Evolutionary conservation across 2,329 filamentous ascomycete species (phyloP), one percentile per base, ranked within the genome.

Genomic region (Fusarium sp.): DNA sequence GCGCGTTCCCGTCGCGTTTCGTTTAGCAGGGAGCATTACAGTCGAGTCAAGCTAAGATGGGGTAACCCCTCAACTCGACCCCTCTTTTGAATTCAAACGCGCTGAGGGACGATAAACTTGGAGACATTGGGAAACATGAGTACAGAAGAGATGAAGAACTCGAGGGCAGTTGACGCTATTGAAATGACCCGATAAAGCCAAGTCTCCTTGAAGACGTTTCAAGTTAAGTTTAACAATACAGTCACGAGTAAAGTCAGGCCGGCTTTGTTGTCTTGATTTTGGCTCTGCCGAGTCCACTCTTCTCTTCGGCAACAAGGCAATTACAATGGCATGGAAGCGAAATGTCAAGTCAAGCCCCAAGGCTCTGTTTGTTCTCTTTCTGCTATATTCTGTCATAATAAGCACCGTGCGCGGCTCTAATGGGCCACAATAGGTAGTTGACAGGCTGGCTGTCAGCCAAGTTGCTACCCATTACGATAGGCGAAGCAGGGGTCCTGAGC

Each of bases 101-200:
- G 24, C 37, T 26, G 23, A 4, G 16, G 15, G 21, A 24, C 8
- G 41, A 57, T 54, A 50, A 31, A 62, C 20, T 63, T 44, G 57
- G 37, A 55, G 53, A 61, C 57, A 68, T 70, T 70, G 63, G 37
- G 28, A 56, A 59, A 56, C 63, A 68, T 63, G 54, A 64, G 26
- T 18, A 68, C 58, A 60, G 13, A 38, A 43, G 59, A 64, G 37
- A 70, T 70, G 47, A 68, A 12, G 33, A 54, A 52, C 33, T 56
- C 46, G 42, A 70, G 67, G 68, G 68, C 47, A 65, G 20, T 41
- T 52, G 31, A 41, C 39, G 35, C 68, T 70, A 68, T 70, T 65
- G 57, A 39, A 35, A n/a, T 18, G 33, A 33, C 4, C 15, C 29
- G 31, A 26, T 24, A 29, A 44, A 9, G 5, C 12, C 29, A 44